Percentiles rank a stretch among this genome's conserved stretches.
Evolutionary conservation across 148 eudicot genomes (phyloP).

Genomic region (Beta vulgaris): DNA sequence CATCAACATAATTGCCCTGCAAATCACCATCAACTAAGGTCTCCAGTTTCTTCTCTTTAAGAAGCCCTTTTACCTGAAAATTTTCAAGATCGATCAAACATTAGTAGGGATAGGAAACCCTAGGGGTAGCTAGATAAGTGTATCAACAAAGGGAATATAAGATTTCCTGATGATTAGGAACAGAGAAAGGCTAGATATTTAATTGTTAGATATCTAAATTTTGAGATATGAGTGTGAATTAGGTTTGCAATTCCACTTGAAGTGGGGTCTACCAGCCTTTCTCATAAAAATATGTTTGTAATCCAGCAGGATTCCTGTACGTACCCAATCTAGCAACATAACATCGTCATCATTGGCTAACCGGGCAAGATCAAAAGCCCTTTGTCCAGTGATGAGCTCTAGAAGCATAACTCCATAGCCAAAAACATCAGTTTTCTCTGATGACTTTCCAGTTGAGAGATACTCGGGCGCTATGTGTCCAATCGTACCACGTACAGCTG

Average conservation of each 20-base stretch:
- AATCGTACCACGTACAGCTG: slow-evolving; percentile 50
- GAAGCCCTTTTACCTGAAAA: slow-evolving; percentile 43
- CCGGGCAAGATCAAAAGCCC: slow-evolving; percentile 59
- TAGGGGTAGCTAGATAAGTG: neutral
- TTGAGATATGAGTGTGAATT: too few relatives aligned
- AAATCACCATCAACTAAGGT: slow-evolving; percentile 38
- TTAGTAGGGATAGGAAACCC: neutral
- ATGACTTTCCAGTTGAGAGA: slow-evolving; percentile 53
- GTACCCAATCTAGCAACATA: slow-evolving; percentile 57
- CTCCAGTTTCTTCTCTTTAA: slow-evolving; percentile 44
- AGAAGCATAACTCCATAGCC: slow-evolving; percentile 56
- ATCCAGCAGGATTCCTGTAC: neutral
- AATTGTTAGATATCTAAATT: too few relatives aligned
- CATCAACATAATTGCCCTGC: slow-evolving; percentile 36
- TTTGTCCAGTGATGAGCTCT: slow-evolving; percentile 56
- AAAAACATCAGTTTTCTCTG: slow-evolving; percentile 54
- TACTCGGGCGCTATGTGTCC: slow-evolving; percentile 54
- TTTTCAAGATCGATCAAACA: neutral
- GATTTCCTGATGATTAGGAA: too few relatives aligned
- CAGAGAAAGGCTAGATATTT: too few relatives aligned
- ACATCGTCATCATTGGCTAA: slow-evolving; percentile 55
- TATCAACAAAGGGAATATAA: too few relatives aligned
- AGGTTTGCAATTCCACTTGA: too few relatives aligned
- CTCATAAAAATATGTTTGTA: neutral
- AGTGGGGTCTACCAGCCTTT: too few relatives aligned